phyloP scores from a whole-genome alignment of 73 alveolate genomes.

The Durusdinium trenchii region DNA sequence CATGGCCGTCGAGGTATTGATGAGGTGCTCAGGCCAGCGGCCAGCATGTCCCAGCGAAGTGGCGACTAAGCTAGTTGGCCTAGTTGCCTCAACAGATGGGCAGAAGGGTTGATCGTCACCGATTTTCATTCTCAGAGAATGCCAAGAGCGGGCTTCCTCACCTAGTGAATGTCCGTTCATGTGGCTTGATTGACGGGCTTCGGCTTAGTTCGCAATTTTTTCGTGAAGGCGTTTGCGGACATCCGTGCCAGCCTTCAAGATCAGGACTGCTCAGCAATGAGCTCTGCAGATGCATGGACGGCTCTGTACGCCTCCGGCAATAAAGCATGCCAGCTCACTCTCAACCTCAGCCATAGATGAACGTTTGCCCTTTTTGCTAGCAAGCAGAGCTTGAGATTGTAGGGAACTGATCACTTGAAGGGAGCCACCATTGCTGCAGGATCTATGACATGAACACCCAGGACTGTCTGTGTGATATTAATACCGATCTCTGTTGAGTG shows the following conservation, averaged over 20 bases:
- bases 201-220: background rate
- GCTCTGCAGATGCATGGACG: background rate
- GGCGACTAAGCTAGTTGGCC: background rate
- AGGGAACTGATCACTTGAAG: too few relatives aligned
- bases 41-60: background rate
- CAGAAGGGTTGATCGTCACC: background rate
- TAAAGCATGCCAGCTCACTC: too few relatives aligned
- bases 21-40: conserved; percentile 34
- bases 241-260: conserved; percentile 68
- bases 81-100: background rate
- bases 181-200: background rate
- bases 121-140: too few relatives aligned
- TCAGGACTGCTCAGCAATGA: background rate
- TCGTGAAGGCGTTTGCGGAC: conserved; percentile 20
- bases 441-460: conserved; percentile 80
- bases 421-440: too few relatives aligned
- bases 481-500: background rate
- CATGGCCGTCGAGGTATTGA: conserved; percentile 62
- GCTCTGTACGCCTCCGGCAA: too few relatives aligned
- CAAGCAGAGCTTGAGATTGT: too few relatives aligned
- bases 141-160: background rate
- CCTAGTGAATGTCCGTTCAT: background rate
- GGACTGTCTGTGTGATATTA: background rate
- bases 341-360: too few relatives aligned
- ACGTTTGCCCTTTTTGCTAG: too few relatives aligned